phyloP scores from a whole-genome alignment of 257 asterid species.

The Leonotis leonurus region DNA sequence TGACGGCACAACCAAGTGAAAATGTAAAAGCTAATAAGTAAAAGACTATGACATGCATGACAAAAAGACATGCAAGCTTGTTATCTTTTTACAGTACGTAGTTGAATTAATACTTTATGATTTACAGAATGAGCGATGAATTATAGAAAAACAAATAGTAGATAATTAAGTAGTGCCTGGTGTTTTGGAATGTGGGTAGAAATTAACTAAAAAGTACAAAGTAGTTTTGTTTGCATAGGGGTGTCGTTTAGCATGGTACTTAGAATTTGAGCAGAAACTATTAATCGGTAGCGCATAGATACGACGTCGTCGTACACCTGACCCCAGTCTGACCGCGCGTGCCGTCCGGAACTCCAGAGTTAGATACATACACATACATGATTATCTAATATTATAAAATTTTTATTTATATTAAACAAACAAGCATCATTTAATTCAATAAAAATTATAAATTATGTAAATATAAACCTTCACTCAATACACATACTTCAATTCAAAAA shows the following conservation, averaged over 20 bases:
- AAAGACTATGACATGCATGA: slow-evolving; percentile 12
- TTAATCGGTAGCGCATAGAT: background rate
- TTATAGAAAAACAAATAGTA: slow-evolving; percentile 1
- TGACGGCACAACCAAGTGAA: background rate
- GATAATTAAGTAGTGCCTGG: background rate
- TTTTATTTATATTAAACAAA: no score
- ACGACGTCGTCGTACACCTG: slow-evolving; percentile 31
- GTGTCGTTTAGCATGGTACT: slow-evolving; percentile 12
- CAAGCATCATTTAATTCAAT: no score
- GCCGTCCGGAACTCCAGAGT: slow-evolving; percentile 67
- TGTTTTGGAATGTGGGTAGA: background rate
- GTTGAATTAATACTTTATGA: no score
- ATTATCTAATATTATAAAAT: background rate
- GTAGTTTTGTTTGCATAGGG: background rate
- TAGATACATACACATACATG: background rate
- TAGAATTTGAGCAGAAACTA: background rate
- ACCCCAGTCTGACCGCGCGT: slow-evolving; percentile 66
- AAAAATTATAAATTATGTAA: no score
- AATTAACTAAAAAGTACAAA: no score
- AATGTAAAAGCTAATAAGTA: background rate
- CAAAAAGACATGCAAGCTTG: slow-evolving; percentile 29
- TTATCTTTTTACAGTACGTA: slow-evolving; percentile 17
- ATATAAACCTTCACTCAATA: no score
- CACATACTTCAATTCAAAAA: no score
- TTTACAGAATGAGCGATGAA: no score